Percentiles rank a stretch among this genome's conserved stretches.
phyloP scores from a whole-genome alignment of 225 moss, liverwort and hornwort species.

The Sphagnum tenellum region DNA sequence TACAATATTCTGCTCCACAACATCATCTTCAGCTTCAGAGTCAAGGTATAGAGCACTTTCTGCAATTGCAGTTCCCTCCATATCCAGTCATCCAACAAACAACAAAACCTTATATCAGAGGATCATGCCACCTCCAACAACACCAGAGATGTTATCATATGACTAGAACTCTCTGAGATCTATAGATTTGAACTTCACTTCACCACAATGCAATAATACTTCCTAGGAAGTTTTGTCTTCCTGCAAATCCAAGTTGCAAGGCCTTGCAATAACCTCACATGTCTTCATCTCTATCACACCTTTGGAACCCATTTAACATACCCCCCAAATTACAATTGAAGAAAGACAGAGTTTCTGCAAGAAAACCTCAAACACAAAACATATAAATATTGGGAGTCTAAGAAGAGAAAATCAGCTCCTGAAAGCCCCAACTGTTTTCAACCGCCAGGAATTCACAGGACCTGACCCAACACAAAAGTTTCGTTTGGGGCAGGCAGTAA shows the following conservation, averaged over 20 bases:
- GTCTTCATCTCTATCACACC: background rate
- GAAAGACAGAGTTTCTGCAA: background rate
- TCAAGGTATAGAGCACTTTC: conserved; percentile 5
- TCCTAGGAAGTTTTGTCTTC: too few species aligned
- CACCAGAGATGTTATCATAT: background rate
- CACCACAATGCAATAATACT: background rate
- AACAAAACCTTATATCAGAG: background rate
- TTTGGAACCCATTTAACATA: background rate
- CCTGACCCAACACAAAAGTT: too few species aligned
- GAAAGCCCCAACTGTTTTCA: background rate
- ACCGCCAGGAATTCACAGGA: background rate
- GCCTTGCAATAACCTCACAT: background rate
- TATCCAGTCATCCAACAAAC: background rate
- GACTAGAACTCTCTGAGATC: background rate
- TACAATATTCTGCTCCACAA: background rate
- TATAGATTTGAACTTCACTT: background rate
- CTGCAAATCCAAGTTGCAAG: too few species aligned
- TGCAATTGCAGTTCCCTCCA: conserved; percentile 3
- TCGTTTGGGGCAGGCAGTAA: too few species aligned
- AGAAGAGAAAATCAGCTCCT: background rate
- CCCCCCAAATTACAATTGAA: background rate
- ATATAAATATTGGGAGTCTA: background rate
- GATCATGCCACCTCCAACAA: background rate
- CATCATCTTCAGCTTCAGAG: background rate
- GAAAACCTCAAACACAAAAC: background rate